Conservation (phyloP, 306 rosid species). For the Canavalia ensiformis region DNA sequence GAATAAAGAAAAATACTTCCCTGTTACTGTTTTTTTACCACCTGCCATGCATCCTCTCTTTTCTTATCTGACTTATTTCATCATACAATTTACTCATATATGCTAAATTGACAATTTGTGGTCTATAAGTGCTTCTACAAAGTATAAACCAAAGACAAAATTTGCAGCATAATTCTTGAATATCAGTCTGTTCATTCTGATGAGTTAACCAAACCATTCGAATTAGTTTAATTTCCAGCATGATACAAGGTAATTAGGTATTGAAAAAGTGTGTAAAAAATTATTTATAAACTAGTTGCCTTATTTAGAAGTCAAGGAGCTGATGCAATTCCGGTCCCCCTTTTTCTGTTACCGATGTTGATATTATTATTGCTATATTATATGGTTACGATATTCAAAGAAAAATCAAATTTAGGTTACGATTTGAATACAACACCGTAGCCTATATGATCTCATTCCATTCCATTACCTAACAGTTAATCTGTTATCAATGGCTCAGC, state of each 20-base stretch:
- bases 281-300: not conserved
- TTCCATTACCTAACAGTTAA: not conserved
- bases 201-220: not conserved
- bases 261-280: not conserved
- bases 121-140: not conserved
- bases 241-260: not conserved
- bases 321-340: too few relatives aligned
- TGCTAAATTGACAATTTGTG: not conserved
- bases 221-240: not conserved
- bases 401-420: not conserved
- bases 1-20: not conserved
- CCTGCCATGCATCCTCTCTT: not conserved
- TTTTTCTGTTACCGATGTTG: not conserved
- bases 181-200: not conserved
- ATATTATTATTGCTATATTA: not conserved
- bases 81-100: not conserved
- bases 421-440: not conserved
- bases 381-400: not conserved
- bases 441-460: constrained; percentile 14
- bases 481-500: not conserved
- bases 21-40: not conserved
- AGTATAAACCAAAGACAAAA: not conserved
- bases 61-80: not conserved
- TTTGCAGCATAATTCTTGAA: not conserved
- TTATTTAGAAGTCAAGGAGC: not conserved